Evolutionary conservation across 2,329 filamentous ascomycete genomes (phyloP), one percentile per base, ranked within the genome.

Genomic region (Apiospora malaysiana): DNA sequence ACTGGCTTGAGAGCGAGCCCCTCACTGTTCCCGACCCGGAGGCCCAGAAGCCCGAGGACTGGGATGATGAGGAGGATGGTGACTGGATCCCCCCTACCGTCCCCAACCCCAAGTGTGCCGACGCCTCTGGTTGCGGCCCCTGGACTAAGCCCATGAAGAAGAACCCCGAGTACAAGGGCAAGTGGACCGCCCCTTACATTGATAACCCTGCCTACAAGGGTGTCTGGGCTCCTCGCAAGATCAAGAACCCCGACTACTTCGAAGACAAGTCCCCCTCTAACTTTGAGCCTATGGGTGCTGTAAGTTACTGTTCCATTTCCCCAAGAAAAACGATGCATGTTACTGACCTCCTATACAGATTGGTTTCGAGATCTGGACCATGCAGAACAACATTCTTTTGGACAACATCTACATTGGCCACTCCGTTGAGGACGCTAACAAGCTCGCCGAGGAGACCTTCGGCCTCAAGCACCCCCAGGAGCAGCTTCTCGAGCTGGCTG

Each of bases 371-470:
- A 95, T 99, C 86, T 99, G 96, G 96, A 98, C 96, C 79, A 99
- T 99, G 96, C 95, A 98, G 86, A 97, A 91, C 83, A 93, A 98
- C 81, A 98, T 99, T 78, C 92, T 98, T 79, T 98, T 99, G 79
- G 94, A 98, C 90, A 99, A 99, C 91, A 97, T 99, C 88, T 99
- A 98, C 90, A 94, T 99, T 82, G 96, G 96, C 74, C 96, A 99
- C 91, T 98, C 95, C 25, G 83, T 96, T 77, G 94, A 94, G 80
- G 96, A 99, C 77, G 96, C 96, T 73, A 91, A 93, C 83, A 93
- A 95, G 86, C 88, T 99, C 80, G 93, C 94, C 78, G 88, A 92
- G 75, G 94, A 97, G 89, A 94, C 94, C 70, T 99, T 95, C 83
- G 92, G 94, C 80, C 85, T 94, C 85, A 99, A 99, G 93, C 88